phyloP scores from a whole-genome alignment of 2,329 filamentous ascomycete species.

The Cryphonectria carpinicola region DNA sequence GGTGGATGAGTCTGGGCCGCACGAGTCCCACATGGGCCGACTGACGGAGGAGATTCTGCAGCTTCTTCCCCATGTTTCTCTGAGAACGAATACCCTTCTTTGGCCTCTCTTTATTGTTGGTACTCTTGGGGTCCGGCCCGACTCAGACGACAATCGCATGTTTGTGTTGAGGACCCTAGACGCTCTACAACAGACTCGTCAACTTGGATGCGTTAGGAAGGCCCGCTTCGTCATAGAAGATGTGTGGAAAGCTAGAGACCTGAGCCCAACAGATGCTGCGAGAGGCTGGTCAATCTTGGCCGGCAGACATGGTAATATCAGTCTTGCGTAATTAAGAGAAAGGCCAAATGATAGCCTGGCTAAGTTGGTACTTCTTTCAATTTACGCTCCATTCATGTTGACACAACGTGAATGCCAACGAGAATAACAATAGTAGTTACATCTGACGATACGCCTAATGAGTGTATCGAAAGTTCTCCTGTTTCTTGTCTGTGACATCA shows the following conservation, averaged over 20 bases:
- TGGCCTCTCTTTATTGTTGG: conserved; percentile 39
- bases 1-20: conserved; percentile 34
- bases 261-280: conserved; percentile 21
- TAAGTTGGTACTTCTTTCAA: background rate
- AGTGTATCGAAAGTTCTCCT: conserved; percentile 36
- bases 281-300: conserved; percentile 24
- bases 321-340: conserved; percentile 31
- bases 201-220: conserved; percentile 38
- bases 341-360: background rate
- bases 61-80: conserved; percentile 33
- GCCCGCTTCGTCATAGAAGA: conserved; percentile 36
- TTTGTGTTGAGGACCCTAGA: conserved; percentile 33
- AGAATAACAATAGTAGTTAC: background rate
- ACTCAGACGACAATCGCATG: conserved; percentile 35
- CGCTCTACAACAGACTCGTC: conserved; percentile 36
- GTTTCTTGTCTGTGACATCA: conserved; percentile 33
- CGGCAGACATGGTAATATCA: conserved; percentile 31
- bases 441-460: conserved; percentile 21
- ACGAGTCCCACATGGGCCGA: conserved; percentile 33
- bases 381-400: background rate
- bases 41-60: conserved; percentile 33
- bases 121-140: conserved; percentile 35
- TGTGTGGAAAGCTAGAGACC: conserved; percentile 38
- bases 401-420: background rate
- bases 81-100: conserved; percentile 36